phyloP scores from a whole-genome alignment of 805 yeast genomes.

The Candida chilensis region DNA sequence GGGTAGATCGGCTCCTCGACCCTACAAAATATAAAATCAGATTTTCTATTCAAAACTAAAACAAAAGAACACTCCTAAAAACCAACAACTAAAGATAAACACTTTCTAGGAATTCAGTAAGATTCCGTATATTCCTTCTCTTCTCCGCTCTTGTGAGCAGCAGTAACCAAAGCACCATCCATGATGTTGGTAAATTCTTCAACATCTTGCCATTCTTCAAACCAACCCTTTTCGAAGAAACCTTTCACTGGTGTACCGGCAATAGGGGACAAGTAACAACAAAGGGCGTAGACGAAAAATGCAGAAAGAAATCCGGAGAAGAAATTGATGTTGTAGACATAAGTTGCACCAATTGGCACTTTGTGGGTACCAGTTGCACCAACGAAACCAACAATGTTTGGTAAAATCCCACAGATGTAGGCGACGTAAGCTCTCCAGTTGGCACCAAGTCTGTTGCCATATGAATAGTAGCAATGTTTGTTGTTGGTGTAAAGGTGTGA shows the following conservation, averaged over 20 bases:
- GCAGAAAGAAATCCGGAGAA: conserved; percentile 67
- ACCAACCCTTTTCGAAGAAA: conserved; percentile 48
- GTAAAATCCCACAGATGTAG: conserved; percentile 70
- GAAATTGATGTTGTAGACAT: conserved; percentile 66
- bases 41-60: no score
- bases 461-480: conserved; percentile 43
- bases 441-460: conserved; percentile 49
- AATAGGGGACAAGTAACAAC: conserved; percentile 47
- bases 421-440: conserved; percentile 85
- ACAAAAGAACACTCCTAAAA: no score
- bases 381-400: conserved; percentile 82
- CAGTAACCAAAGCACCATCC: not conserved
- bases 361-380: conserved; percentile 64
- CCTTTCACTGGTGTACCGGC: conserved; percentile 30
- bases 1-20: no score
- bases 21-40: no score
- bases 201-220: conserved; percentile 53
- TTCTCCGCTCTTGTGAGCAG: no score
- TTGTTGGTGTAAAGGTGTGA: conserved; percentile 53
- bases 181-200: conserved; percentile 42
- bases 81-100: no score
- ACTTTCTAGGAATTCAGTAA: no score
- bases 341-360: conserved; percentile 73
- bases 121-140: no score
- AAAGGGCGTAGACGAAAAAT: conserved; percentile 39